Percentiles rank a stretch among this genome's conserved stretches.
phyloP scores from a whole-genome alignment of 768 basidiomycete genomes.

The Fomitopsis serialis region DNA sequence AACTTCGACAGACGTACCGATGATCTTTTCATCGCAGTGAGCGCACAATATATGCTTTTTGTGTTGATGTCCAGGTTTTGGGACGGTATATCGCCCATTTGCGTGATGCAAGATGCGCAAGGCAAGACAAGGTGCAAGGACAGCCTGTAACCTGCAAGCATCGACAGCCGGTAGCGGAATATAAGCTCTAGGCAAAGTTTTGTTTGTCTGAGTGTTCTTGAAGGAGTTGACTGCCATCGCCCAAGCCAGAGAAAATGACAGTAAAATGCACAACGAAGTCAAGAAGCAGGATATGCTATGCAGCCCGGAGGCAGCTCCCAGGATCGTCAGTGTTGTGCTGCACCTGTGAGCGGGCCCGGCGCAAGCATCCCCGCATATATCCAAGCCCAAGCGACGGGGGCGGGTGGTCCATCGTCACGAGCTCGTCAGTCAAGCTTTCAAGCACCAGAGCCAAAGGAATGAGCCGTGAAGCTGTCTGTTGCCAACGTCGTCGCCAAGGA shows the following conservation, averaged over 20 bases:
- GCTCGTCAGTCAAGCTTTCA: too few species aligned
- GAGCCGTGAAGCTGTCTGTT: too few species aligned
- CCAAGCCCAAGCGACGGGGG: too few species aligned
- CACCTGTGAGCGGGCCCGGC: too few species aligned
- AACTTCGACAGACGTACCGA: neutral
- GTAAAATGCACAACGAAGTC: neutral
- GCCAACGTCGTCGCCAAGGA: too few species aligned
- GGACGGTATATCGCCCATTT: neutral
- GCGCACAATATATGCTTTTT: neutral
- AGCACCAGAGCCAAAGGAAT: too few species aligned
- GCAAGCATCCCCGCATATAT: too few species aligned
- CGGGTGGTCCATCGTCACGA: too few species aligned
- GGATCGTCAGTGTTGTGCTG: too few species aligned
- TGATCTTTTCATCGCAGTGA: neutral
- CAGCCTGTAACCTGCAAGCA: neutral
- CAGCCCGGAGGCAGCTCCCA: too few species aligned
- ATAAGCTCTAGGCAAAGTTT: neutral
- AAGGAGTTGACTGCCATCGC: neutral
- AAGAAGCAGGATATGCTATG: too few species aligned
- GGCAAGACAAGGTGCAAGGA: neutral
- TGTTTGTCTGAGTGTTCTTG: neutral
- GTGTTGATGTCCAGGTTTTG: neutral
- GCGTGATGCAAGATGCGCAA: neutral
- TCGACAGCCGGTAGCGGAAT: too few species aligned
- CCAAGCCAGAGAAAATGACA: neutral